A percentile compares a stretch with the other conserved stretches of the same genome.
phyloP scores from a whole-genome alignment of 2,329 filamentous ascomycete species.

The Alternaria solani region DNA sequence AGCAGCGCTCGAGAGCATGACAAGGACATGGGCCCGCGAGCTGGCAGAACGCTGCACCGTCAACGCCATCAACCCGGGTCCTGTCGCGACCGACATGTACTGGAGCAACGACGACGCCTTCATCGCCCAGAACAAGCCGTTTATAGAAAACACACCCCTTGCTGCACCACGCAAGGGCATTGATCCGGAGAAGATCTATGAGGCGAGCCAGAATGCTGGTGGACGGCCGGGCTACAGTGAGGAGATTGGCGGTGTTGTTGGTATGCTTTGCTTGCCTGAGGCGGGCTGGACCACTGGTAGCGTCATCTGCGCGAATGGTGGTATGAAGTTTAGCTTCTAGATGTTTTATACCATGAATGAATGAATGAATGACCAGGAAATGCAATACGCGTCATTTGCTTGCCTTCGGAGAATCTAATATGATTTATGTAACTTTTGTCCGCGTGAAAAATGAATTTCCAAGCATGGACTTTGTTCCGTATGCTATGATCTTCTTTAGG shows the following conservation, averaged over 20 bases:
- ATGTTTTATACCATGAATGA: not conserved
- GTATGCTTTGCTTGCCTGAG: constrained; percentile 76
- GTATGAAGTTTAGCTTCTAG: constrained; percentile 61
- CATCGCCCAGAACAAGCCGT: constrained; percentile 66
- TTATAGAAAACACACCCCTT: constrained; percentile 70
- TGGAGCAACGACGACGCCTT: constrained; percentile 64
- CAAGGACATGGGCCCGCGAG: constrained; percentile 71
- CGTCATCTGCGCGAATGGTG: constrained; percentile 82
- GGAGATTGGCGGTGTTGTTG: constrained; percentile 79
- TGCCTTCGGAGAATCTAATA: too few relatives aligned
- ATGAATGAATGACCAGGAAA: not conserved
- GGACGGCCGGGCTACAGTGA: constrained; percentile 67
- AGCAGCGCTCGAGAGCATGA: constrained; percentile 73
- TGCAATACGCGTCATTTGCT: too few relatives aligned
- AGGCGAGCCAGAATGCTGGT: constrained; percentile 57
- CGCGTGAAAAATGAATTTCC: too few relatives aligned
- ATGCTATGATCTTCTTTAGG: too few relatives aligned
- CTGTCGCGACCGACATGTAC: constrained; percentile 71
- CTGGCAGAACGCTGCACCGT: constrained; percentile 69
- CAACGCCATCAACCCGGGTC: constrained; percentile 72
- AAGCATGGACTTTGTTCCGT: too few relatives aligned
- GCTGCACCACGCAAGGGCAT: constrained; percentile 67
- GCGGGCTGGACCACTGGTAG: constrained; percentile 81
- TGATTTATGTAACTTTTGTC: too few relatives aligned
- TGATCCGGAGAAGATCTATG: constrained; percentile 66